Base-by-base conservation (phyloP, 2,329 filamentous ascomycete genomes). In the Fusarium sublunatum region DNA sequence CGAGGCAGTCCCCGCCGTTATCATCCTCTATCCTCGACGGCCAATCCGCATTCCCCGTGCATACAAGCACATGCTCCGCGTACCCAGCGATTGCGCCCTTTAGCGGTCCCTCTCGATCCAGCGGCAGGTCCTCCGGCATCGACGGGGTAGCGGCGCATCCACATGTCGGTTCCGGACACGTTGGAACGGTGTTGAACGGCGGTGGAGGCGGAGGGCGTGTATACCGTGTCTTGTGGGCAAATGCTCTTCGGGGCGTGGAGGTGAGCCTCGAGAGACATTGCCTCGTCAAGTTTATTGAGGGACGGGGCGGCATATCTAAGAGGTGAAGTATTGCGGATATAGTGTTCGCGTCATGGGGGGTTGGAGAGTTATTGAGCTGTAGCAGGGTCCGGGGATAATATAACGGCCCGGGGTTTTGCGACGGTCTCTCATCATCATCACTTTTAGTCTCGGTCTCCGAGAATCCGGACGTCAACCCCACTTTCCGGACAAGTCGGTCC, bases 21-120 rank as follows among this genome's bases (percentile, higher is more conserved):
- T 96, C 92, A 24, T 96, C 88, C 73, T 96, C 93, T 61, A 97
- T 96, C 54, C 86, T 86, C 71, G 90, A 93, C 26, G 83, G 81
- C 93, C 93, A 97, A 77, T 96, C 91, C 28, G 83, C 78, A 59
- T 87, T 86, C 5, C 92, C 93, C 0, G 93, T 96, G 61, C 90
- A 93, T 12, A 97, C 82, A 9, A 98, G 77, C 4, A 97, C 85
- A 68, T 97, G 93, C 75, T 96, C 89, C 1, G 88, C 83, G 73
- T 97, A 96, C 1, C 83, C 81, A 2, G 90, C 82, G 78, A 97
- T 93, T 6, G 90, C 89, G 11, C 91, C 91, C 72, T 91, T 89
- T 39, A 97, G 79, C 15, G 84, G 82, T 35, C 85, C 85, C 59
- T 86, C 83, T 68, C 84, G 82, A 72, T 97, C 93, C 49, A 97